Evolutionary conservation across 306 rosid species (phyloP), one percentile per base, ranked within the genome.

Genomic region (Rosa chinensis): DNA sequence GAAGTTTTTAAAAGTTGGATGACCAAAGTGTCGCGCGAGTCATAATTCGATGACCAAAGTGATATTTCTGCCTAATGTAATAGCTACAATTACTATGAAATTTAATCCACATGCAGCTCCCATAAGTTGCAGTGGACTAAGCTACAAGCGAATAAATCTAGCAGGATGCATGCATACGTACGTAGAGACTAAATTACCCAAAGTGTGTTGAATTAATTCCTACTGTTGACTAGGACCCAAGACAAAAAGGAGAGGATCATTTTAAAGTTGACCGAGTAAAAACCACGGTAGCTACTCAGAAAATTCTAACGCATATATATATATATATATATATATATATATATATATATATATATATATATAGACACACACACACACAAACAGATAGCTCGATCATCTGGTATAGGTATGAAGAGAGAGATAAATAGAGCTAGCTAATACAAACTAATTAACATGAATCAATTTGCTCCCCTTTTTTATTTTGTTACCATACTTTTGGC

Each of bases 141-240:
- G 37, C 37, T 32, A 32, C 37, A 2, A 32, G 37, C 37, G 37
- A 32, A 32, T 32, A 32, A 32, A 32, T 32, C 37, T 32, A 32
- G 37, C 37, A 32, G 37, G 49, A 45, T 8, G 3, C 10, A 45
- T 8, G 5, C 44, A 5, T 5, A 40, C 5, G 55, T 50, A 13
- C 5, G 55, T 50, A 13, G 20, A 49, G 6, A 49, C 13, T 25
- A 25, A 25, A 25, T 25, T 25, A 49, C 55, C 23, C 59, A 6
- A 53, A 17, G 59, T 53, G 20, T 35, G 14, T 73, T 53, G 64
- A 23, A 53, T 53, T 53, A 3, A 73, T 50, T 53, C 63, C 18
- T 10, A 52, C 32, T 3, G 35, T 55, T 53, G 77, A 73, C 77
- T 39, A 73, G 0, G 64, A 73, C 77, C 32, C 10, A 37, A 73